Base-by-base conservation (phyloP, 1,284 basidiomycete genomes). In the Psilocybe mexicana region DNA sequence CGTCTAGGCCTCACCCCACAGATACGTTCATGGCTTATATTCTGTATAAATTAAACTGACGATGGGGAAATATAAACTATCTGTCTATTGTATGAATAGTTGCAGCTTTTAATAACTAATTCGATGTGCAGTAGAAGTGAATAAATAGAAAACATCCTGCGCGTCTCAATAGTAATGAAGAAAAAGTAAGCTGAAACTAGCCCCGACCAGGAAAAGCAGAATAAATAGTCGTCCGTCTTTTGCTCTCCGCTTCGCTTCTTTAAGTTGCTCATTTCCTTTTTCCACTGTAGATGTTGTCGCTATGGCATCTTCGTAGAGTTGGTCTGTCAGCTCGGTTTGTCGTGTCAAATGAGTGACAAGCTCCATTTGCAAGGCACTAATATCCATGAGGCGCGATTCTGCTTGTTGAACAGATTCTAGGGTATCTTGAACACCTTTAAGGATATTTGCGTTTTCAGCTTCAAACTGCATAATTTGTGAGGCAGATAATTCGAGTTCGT, bases 381-480 rank as follows among this genome's bases (percentile, higher is more conserved):
- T 97, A 69, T 96, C 94, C 77, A 93, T 81, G 60, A 96, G 74
- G 44, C 92, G 86, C 47, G 90, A 85, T 70, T 96, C 94, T 23
- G 94, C 94, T 70, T 90, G 88, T 70, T 94, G 90, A 51, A 96
- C 90, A 4, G 92, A 87, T 63, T 88, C 89, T 25, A 96, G 78
- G 12, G 90, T 92, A 65, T 92, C 86, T 70, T 95, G 90, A 28
- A 93, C 89, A 45, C 83, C 83, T 63, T 87, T 86, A 55, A 96
- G 75, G 55, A 96, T 88, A 61, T 85, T 86, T 33, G 92, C 91
- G 64, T 96, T 94, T 72, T 96, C 94, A 23, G 84, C 80, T 73
- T 96, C 94, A 66, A 96, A 96, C 71, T 93, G 91, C 66, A 92
- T 85, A 54, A 96, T 93, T 70, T 96, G 94, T 10, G 90, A 92